Conservation (phyloP, 1,139 yeast species). For the Geotrichum cucujoidarum region DNA sequence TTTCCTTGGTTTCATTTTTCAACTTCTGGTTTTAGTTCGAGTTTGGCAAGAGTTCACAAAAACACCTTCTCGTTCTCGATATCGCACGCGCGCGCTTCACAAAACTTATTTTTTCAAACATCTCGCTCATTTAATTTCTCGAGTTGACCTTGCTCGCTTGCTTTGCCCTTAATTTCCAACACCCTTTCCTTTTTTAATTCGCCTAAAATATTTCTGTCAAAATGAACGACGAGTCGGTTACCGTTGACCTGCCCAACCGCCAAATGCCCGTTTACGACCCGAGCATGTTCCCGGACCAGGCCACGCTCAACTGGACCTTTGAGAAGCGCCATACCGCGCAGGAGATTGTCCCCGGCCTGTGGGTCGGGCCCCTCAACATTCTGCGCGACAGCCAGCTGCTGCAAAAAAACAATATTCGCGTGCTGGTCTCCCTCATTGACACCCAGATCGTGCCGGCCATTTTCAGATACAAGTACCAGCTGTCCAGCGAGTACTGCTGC, state of each 20-base stretch:
- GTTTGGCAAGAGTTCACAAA: too few relatives aligned
- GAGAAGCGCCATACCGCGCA: constrained; percentile 1
- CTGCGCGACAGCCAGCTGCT: constrained; percentile 27
- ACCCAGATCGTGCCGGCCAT: constrained; percentile 10
- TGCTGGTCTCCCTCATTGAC: constrained; percentile 24
- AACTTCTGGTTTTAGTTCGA: too few relatives aligned
- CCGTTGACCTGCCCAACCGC: not conserved
- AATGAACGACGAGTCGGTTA: not conserved
- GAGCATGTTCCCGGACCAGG: not conserved
- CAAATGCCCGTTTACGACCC: not conserved
- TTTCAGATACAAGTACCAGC: constrained; percentile 19
- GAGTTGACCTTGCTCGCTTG: too few relatives aligned
- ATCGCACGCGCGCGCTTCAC: too few relatives aligned
- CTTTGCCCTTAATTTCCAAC: too few relatives aligned
- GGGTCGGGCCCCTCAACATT: constrained; percentile 34
- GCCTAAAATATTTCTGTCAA: not conserved
- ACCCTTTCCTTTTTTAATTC: not conserved
- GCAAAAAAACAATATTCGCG: constrained; percentile 25
- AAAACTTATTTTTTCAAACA: too few relatives aligned
- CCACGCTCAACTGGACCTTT: not conserved
- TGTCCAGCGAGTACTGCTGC: constrained; percentile 17
- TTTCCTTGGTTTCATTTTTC: too few relatives aligned
- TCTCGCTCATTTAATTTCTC: too few relatives aligned
- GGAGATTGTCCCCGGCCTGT: constrained; percentile 28
- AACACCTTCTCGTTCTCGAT: too few relatives aligned